Evolutionary conservation across 1,284 basidiomycete genomes (phyloP).

Genomic region (Fomitopsis pinicola): DNA sequence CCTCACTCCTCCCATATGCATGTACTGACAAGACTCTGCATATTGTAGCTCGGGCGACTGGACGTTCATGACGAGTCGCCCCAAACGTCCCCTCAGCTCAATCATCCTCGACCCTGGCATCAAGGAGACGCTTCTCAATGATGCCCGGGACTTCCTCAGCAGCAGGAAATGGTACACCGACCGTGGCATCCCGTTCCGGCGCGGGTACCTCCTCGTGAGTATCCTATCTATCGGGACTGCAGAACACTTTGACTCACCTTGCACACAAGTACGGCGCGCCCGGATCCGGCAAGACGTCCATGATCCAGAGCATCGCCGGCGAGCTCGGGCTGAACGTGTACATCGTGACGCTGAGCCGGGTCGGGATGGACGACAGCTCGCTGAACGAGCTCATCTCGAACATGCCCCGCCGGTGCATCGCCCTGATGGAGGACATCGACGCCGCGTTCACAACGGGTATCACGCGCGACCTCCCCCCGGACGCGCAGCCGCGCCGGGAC

Average conservation of each 20-base stretch:
- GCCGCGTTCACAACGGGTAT: slow-evolving; percentile 54
- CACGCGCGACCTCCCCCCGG: slow-evolving; percentile 22
- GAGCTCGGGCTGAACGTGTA: slow-evolving; percentile 75
- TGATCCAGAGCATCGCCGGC: slow-evolving; percentile 73
- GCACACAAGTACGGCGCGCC: slow-evolving; percentile 57
- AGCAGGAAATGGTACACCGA: slow-evolving; percentile 41
- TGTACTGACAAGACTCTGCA: neutral
- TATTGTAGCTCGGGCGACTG: slow-evolving; percentile 10
- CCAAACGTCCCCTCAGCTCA: slow-evolving; percentile 15
- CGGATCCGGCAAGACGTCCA: slow-evolving; percentile 72
- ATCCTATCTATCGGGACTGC: neutral
- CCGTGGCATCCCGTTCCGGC: slow-evolving; percentile 63
- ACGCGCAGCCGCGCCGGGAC: neutral
- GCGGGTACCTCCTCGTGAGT: slow-evolving; percentile 64
- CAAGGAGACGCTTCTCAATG: slow-evolving; percentile 16
- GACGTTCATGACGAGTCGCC: slow-evolving; percentile 11
- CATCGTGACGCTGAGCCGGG: slow-evolving; percentile 66
- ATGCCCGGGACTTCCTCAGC: slow-evolving; percentile 17
- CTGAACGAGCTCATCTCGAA: slow-evolving; percentile 59
- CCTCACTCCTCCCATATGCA: neutral
- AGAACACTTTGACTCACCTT: neutral
- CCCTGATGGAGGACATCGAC: slow-evolving; percentile 80
- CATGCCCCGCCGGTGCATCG: slow-evolving; percentile 67
- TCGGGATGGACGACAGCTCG: slow-evolving; percentile 61
- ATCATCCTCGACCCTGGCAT: slow-evolving; percentile 19